Evolutionary conservation across 2,329 filamentous ascomycete genomes (phyloP), one percentile per base, ranked within the genome.

Genomic region (Xylariaceae sp.): DNA sequence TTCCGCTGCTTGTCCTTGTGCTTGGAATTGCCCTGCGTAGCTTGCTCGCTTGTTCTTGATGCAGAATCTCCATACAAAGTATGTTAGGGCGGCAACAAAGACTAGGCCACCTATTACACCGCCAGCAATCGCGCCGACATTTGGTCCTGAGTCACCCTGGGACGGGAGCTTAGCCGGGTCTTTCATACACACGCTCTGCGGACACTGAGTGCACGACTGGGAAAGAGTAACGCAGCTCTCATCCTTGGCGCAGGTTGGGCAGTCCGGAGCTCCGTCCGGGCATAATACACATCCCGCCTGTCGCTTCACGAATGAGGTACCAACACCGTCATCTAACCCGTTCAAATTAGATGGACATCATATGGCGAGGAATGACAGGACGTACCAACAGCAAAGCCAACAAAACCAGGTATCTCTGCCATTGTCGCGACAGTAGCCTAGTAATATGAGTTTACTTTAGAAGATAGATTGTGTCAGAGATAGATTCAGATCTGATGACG

Each of bases 61-160:
- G 69, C 86, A 89, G 74, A 89, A 95, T 70, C 86, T 86, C 88
- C 89, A 97, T 35, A 96, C 79, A 41, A 95, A 72, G 64, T 91
- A 95, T 2, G 86, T 86, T 51, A 88, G 69, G 39, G 89, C 72
- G n/a, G 80, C 86, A 50, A 97, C 79, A 45, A 85, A 78, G n/a
- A 80, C 79, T 11, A 97, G 71, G 62, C 91, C 94, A 60, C 91
- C 94, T 43, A 97, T 76, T 7, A 96, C 91, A 61, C 92, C 92
- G 61, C 94, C 94, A 1, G 88, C 92, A 61, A 99, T 96, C 35
- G 89, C 89, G 42, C 91, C 91, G 1, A 86, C 77, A 63, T 89
- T 91, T 6, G 87, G 81, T 8, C 74, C 73, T 34, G 66, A 66
- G 1, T 74, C 73, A 39, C 65, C 44, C 19, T 53, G 29, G 11